Evolutionary conservation across 345 rosid genomes (phyloP).

Genomic region (Gossypium bickii): DNA sequence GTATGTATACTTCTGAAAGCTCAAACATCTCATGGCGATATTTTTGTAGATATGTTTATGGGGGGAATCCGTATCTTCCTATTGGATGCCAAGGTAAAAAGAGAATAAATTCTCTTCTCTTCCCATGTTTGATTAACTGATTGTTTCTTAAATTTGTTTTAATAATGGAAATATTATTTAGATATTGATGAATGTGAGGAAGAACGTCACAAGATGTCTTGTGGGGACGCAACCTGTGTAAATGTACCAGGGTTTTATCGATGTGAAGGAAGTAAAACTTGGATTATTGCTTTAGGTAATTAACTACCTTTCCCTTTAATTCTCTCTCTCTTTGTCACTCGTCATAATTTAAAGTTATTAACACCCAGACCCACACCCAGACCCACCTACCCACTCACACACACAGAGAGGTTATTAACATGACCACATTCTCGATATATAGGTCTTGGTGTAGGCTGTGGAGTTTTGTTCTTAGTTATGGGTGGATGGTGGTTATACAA

Average conservation of each 20-base stretch:
- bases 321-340: too few relatives aligned
- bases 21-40: neutral
- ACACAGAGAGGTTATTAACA: too few relatives aligned
- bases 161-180: neutral
- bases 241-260: neutral
- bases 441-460: neutral
- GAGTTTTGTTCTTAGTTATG: neutral
- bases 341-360: too few relatives aligned
- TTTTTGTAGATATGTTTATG: neutral
- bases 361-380: too few relatives aligned
- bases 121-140: neutral
- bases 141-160: neutral
- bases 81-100: neutral
- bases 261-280: neutral
- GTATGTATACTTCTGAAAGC: too few relatives aligned
- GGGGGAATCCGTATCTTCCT: neutral
- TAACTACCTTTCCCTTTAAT: neutral
- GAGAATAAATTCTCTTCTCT: neutral
- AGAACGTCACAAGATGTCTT: neutral
- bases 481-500: constrained; percentile 2
- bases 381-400: too few relatives aligned
- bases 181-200: neutral
- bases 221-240: neutral
- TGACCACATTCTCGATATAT: too few relatives aligned
- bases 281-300: neutral